A percentile compares a stretch with the other conserved stretches of the same genome.
Conservation (phyloP, 805 yeast species). For the Yarrowia osloensis region DNA sequence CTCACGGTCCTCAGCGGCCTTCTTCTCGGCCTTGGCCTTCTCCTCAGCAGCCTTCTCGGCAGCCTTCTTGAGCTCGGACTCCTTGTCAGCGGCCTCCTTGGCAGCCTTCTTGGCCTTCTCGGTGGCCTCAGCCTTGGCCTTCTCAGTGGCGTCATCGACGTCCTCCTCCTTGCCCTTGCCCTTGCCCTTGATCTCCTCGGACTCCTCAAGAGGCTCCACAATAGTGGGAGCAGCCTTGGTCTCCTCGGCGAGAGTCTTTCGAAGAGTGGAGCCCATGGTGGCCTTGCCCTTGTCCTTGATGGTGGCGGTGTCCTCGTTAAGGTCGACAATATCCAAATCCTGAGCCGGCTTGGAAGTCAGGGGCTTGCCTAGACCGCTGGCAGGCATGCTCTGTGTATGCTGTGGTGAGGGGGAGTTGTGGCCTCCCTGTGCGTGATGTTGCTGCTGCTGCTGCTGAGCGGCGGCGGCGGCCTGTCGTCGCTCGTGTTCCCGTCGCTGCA, state of each 20-base stretch:
- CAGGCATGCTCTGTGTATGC: conserved; percentile 24
- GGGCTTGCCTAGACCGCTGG: conserved; percentile 20
- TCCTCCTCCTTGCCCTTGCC: conserved; percentile 22
- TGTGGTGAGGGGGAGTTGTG: conserved; percentile 10
- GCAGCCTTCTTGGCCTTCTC: conserved; percentile 12
- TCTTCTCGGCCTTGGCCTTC: conserved; percentile 12
- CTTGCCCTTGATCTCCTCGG: conserved; percentile 24
- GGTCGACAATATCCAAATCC: conserved; percentile 6
- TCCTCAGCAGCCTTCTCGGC: conserved; percentile 19
- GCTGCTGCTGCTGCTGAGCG: conserved; percentile 7
- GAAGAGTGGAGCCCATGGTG: conserved; percentile 16
- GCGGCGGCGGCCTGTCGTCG: conserved; percentile 4
- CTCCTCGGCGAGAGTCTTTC: conserved; percentile 12
- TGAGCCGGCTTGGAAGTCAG: conserved; percentile 13
- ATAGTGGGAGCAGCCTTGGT: not conserved
- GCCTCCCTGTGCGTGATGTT: conserved; percentile 1
- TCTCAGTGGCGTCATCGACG: conserved; percentile 32
- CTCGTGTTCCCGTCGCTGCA: conserved; percentile 29
- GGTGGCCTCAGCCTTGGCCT: conserved; percentile 31
- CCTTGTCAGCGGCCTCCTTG: conserved; percentile 28
- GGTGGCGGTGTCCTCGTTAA: conserved; percentile 4
- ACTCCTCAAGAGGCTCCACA: conserved; percentile 11
- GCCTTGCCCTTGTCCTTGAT: conserved; percentile 29
- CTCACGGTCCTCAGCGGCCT: not conserved
- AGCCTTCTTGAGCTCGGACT: conserved; percentile 7